A percentile compares a stretch with the other conserved stretches of the same genome.
phyloP scores from a whole-genome alignment of 306 rosid genomes.

The Trifolium dubium region DNA sequence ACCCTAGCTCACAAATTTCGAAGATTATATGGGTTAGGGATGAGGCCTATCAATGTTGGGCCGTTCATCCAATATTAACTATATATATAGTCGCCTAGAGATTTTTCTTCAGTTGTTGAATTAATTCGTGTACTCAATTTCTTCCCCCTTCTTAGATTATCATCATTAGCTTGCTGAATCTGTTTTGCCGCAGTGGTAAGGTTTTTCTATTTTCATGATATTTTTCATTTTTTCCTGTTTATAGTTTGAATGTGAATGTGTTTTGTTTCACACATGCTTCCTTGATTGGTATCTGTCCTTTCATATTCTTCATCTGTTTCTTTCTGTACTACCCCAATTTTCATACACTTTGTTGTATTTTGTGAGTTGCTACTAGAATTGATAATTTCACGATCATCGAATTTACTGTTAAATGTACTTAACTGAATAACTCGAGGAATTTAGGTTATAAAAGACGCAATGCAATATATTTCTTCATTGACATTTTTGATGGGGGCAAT shows the following conservation, averaged over 20 bases:
- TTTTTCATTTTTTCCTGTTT: neutral
- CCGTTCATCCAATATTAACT: neutral
- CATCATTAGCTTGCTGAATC: neutral
- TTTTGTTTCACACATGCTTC: neutral
- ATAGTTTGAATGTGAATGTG: neutral
- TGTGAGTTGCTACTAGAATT: conserved; percentile 8
- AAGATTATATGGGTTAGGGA: neutral
- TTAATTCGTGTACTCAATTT: neutral
- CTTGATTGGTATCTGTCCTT: neutral
- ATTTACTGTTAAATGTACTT: too few relatives aligned
- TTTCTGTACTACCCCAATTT: neutral
- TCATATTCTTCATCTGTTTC: neutral
- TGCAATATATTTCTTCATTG: conserved; percentile 17
- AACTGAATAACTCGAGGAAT: neutral
- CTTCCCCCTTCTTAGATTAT: neutral
- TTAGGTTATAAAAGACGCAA: conserved; percentile 3
- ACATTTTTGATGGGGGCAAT: conserved; percentile 5
- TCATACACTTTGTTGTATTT: neutral
- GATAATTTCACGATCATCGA: neutral
- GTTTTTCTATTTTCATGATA: neutral
- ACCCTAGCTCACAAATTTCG: neutral
- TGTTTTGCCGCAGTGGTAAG: conserved; percentile 22
- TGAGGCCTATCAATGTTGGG: conserved; percentile 14
- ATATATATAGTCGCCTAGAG: conserved; percentile 37
- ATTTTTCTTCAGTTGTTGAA: conserved; percentile 37